Percentiles rank a stretch among this genome's conserved stretches.
Evolutionary conservation across 192 early-diverging fungal genomes (phyloP).

Genomic region (Neocallimastix lanati): DNA sequence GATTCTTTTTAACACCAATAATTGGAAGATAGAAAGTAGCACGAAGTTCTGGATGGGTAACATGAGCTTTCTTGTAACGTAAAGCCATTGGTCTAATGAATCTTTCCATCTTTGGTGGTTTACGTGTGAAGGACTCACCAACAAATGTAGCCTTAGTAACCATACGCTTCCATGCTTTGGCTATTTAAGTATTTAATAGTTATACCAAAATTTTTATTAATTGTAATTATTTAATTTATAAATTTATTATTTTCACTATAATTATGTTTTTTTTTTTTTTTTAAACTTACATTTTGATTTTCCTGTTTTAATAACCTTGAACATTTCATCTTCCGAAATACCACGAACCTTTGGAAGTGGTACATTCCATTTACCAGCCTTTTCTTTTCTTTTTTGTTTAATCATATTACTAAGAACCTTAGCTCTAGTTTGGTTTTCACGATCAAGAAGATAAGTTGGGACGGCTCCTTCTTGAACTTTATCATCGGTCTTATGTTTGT

Average conservation of each 20-base stretch:
- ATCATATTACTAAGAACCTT: constrained; percentile 98
- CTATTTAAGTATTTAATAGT: constrained; percentile 11
- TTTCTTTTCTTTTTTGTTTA: constrained; percentile 99
- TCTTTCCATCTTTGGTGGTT: constrained; percentile 97
- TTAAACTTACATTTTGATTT: constrained; percentile 50
- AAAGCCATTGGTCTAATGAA: constrained; percentile 95
- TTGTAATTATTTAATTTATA: too few species aligned
- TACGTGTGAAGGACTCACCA: constrained; percentile 95
- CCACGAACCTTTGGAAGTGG: constrained; percentile 95
- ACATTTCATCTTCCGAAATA: constrained; percentile 98
- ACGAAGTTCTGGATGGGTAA: constrained; percentile 94
- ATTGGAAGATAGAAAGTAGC: constrained; percentile 95
- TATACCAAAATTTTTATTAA: too few species aligned
- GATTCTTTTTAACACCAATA: constrained; percentile 97
- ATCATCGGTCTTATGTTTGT: constrained; percentile 75
- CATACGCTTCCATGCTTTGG: constrained; percentile 96
- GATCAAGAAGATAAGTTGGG: constrained; percentile 91
- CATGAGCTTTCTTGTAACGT: constrained; percentile 95
- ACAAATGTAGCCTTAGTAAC: constrained; percentile 99
- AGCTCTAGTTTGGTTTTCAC: constrained; percentile 89
- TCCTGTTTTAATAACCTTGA: constrained; percentile 90
- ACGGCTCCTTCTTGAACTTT: constrained; percentile 81
- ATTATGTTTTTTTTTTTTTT: background rate
- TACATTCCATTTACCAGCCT: constrained; percentile 94
- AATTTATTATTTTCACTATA: background rate